Percentiles rank a stretch among this genome's conserved stretches.
Conservation (phyloP, 148 eudicot genomes). For the Rhododendron mucronatum region DNA sequence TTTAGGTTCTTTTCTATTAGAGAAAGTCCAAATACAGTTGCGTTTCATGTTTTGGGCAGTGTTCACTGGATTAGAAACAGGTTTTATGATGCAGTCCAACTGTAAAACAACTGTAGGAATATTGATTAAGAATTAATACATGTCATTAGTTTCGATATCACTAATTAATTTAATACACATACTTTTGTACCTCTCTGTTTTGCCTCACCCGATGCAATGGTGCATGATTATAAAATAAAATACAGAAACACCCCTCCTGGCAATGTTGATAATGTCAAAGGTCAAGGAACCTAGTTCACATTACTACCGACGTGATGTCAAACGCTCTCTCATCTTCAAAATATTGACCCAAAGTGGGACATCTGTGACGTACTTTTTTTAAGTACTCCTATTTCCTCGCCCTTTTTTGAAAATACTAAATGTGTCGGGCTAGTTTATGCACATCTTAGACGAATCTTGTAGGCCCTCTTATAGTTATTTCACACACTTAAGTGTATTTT, state of each 20-base stretch:
- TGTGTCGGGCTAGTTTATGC: too few relatives aligned
- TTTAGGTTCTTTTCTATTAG: background rate
- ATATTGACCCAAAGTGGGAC: background rate
- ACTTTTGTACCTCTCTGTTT: background rate
- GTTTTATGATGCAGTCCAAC: background rate
- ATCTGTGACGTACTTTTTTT: background rate
- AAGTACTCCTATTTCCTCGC: too few relatives aligned
- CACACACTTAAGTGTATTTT: too few relatives aligned
- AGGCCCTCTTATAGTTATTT: too few relatives aligned
- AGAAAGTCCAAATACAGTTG: slow-evolving; percentile 8
- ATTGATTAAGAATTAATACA: background rate
- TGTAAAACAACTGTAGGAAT: slow-evolving; percentile 21
- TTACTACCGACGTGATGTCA: background rate
- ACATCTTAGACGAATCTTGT: too few relatives aligned
- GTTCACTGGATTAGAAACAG: slow-evolving; percentile 27
- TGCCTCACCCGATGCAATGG: background rate
- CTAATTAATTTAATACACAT: background rate
- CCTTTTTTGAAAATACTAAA: too few relatives aligned
- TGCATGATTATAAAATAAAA: background rate
- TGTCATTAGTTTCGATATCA: background rate
- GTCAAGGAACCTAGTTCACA: background rate
- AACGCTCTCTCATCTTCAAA: background rate
- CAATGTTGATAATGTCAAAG: background rate
- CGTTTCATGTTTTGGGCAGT: slow-evolving; percentile 9
- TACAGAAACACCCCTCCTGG: background rate